These are phyloP conservation scores for Avena insularis DNA, from an alignment of 176 grass and related monocot genomes.

Conservation along the genomic window DNA sequence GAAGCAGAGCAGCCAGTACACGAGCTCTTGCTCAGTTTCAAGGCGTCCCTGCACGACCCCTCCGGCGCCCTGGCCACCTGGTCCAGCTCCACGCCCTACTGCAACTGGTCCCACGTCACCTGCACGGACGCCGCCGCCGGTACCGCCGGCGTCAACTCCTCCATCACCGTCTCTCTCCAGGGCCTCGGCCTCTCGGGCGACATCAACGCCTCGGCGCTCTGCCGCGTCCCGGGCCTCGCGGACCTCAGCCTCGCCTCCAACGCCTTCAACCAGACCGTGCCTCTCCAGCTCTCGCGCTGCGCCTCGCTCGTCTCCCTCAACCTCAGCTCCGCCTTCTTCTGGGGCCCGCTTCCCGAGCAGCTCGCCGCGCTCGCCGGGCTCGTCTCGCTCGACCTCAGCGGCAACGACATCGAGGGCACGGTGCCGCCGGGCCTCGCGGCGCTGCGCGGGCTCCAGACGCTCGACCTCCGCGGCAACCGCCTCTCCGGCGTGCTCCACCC, in stretches of 20 bases:
- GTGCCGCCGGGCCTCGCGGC: constrained; percentile 54
- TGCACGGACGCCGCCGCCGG: constrained; percentile 37
- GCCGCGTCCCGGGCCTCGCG: constrained; percentile 55
- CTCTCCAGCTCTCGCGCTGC: constrained; percentile 70
- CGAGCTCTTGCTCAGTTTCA: constrained; percentile 70
- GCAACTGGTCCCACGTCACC: constrained; percentile 72
- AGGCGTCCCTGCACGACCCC: constrained; percentile 58
- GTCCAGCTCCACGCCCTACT: constrained; percentile 52
- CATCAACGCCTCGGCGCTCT: constrained; percentile 55
- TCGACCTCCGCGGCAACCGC: constrained; percentile 66
- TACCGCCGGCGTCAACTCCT: background rate
- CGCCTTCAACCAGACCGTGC: constrained; percentile 70
- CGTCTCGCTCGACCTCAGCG: constrained; percentile 67
- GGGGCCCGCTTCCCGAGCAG: constrained; percentile 80
- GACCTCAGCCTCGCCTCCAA: constrained; percentile 66
- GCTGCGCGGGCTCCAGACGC: constrained; percentile 54
- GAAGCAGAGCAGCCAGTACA: background rate
- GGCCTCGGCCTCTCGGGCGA: constrained; percentile 67
- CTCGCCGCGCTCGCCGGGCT: constrained; percentile 51
- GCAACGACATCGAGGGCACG: constrained; percentile 65
- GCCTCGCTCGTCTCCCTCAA: constrained; percentile 60
- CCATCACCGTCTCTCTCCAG: constrained; percentile 50
- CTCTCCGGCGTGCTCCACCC: constrained; percentile 74
- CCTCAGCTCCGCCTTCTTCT: constrained; percentile 58
- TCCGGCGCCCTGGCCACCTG: constrained; percentile 58